A percentile compares a stretch with the other conserved stretches of the same genome.
Conservation (phyloP, 208 protist genomes). For the Leishmania martiniquensis region DNA sequence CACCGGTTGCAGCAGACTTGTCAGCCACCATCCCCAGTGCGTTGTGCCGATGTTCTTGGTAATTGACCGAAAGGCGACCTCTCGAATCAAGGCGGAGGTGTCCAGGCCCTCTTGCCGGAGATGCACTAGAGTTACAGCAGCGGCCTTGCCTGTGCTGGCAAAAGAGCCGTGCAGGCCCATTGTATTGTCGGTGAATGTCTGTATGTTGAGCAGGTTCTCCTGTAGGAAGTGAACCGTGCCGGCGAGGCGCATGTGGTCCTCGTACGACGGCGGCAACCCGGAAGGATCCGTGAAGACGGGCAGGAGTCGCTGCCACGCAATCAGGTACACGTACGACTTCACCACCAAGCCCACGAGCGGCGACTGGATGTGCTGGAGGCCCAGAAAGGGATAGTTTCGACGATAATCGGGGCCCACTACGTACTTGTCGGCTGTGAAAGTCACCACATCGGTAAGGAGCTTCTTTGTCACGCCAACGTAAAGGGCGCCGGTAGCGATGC, state of each 20-base stretch:
- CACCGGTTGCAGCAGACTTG: conserved; percentile 65
- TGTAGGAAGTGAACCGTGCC: conserved; percentile 82
- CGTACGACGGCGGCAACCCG: conserved; percentile 49
- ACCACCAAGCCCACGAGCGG: conserved; percentile 76
- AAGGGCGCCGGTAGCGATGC: conserved; percentile 74
- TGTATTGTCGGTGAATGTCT: conserved; percentile 55
- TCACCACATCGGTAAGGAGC: conserved; percentile 62
- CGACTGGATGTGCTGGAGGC: conserved; percentile 87
- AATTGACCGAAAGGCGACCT: conserved; percentile 83
- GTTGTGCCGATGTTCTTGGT: conserved; percentile 85
- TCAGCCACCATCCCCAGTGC: conserved; percentile 92
- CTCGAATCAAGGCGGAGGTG: conserved; percentile 73
- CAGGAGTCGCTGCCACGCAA: conserved; percentile 71
- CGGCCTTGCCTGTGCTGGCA: conserved; percentile 46
- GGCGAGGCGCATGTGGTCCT: conserved; percentile 80
- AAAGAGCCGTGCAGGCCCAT: conserved; percentile 72
- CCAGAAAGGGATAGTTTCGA: conserved; percentile 86
- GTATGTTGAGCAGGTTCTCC: conserved; percentile 61
- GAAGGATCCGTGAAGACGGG: conserved; percentile 49
- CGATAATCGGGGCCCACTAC: conserved; percentile 73
- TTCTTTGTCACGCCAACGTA: conserved; percentile 73
- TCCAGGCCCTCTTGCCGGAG: conserved; percentile 80
- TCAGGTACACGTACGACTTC: conserved; percentile 78
- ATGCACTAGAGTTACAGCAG: conserved; percentile 57
- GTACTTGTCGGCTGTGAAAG: conserved; percentile 62